Conservation (phyloP, 176 grass and related monocot genomes). For the Bromus sterilis region DNA sequence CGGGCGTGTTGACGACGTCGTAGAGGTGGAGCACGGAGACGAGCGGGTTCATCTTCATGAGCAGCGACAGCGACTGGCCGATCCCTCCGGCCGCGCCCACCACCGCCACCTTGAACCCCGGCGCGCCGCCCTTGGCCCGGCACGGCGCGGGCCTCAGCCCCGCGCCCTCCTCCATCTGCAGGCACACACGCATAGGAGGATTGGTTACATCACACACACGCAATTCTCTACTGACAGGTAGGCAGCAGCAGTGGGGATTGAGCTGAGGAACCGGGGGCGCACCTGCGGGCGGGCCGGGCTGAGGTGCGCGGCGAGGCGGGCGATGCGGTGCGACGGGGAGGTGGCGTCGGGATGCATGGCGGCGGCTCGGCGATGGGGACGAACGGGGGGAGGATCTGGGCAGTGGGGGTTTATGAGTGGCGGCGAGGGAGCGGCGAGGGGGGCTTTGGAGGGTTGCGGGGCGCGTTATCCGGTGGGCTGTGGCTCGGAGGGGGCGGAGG, state of each 20-base stretch:
- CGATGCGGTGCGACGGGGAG: slow-evolving; percentile 46
- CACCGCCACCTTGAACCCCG: slow-evolving; percentile 86
- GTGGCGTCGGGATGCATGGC: slow-evolving; percentile 40
- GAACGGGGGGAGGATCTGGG: not conserved
- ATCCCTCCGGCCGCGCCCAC: slow-evolving; percentile 90
- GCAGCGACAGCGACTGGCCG: slow-evolving; percentile 81
- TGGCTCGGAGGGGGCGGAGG: slow-evolving; percentile 18
- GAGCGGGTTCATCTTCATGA: slow-evolving; percentile 98
- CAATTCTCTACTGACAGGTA: not conserved
- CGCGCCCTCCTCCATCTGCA: slow-evolving; percentile 47
- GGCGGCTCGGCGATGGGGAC: not conserved
- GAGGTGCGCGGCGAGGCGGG: slow-evolving; percentile 73
- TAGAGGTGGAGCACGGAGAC: slow-evolving; percentile 96
- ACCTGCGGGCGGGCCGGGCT: slow-evolving; percentile 57
- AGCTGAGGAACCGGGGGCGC: not conserved
- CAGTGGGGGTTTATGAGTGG: not conserved
- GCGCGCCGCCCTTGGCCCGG: slow-evolving; percentile 84
- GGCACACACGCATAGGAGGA: not conserved
- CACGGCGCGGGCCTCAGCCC: slow-evolving; percentile 44
- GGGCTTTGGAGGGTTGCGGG: not conserved
- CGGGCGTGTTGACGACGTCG: slow-evolving; percentile 91
- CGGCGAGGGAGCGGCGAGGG: not conserved
- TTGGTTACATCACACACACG: not conserved
- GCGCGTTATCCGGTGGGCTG: slow-evolving; percentile 39
- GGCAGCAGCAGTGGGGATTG: not conserved